These are phyloP conservation scores for Coniella vitis DNA, from an alignment of 2,329 filamentous ascomycete species.

Conservation along the genomic window DNA sequence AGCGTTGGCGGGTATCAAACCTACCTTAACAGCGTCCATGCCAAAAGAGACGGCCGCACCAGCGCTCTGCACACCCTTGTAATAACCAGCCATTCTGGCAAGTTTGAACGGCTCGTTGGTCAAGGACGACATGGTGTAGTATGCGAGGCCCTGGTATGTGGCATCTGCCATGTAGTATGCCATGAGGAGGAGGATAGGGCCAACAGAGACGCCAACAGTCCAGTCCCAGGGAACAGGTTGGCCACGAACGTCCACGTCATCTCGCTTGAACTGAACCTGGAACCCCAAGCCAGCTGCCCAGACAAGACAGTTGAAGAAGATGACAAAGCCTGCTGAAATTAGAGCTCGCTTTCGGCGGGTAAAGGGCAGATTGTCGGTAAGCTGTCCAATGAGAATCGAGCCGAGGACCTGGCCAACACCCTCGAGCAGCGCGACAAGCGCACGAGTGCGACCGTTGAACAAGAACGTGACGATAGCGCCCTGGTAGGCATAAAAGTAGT, in stretches of 20 bases:
- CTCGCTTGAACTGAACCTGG: conserved; percentile 44
- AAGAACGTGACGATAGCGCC: conserved; percentile 64
- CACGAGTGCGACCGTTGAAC: conserved; percentile 67
- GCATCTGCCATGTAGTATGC: conserved; percentile 23
- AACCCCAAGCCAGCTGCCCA: conserved; percentile 69
- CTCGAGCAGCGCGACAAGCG: conserved; percentile 67
- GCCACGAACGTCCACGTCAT: conserved; percentile 14
- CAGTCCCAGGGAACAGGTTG: conserved; percentile 22
- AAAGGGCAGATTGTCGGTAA: conserved; percentile 50
- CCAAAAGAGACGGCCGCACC: conserved; percentile 51
- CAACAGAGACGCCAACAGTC: conserved; percentile 19
- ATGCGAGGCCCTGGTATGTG: conserved; percentile 46
- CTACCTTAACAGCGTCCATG: conserved; percentile 28
- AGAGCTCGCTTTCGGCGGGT: conserved; percentile 56
- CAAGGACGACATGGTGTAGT: conserved; percentile 69
- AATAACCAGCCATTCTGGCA: conserved; percentile 71
- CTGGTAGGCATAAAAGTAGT: conserved; percentile 81
- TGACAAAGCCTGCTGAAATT: conserved; percentile 47
- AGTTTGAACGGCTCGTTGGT: conserved; percentile 67
- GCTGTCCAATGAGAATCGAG: conserved; percentile 57
- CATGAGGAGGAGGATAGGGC: conserved; percentile 22
- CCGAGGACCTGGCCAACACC: conserved; percentile 68
- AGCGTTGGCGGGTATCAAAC: background rate
- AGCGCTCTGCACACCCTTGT: conserved; percentile 74
- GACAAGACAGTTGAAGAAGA: conserved; percentile 56